Evolutionary conservation across 176 grass and related monocot species (phyloP).

Genomic region (Juncus effusus): DNA sequence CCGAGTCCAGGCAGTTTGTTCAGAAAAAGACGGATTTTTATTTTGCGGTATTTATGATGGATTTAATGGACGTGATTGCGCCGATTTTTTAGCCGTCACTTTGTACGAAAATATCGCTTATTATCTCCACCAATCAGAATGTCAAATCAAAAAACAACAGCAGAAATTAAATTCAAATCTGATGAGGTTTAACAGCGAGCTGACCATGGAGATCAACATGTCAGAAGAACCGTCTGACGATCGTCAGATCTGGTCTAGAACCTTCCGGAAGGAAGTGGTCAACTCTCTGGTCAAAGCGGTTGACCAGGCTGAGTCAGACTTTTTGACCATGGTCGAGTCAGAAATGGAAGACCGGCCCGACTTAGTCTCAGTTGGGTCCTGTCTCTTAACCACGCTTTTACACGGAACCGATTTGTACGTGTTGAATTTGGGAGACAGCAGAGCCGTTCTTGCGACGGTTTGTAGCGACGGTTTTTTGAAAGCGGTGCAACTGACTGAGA

Average conservation of each 20-base stretch:
- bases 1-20: constrained; percentile 98
- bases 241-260: constrained; percentile 34
- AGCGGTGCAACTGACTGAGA: constrained; percentile 80
- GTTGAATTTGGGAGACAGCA: constrained; percentile 96
- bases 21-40: constrained; percentile 93
- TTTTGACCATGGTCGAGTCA: constrained; percentile 73
- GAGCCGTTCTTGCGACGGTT: constrained; percentile 71
- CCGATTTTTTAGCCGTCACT: constrained; percentile 92
- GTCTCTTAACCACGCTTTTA: constrained; percentile 79
- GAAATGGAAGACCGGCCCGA: constrained; percentile 97
- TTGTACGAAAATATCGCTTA: constrained; percentile 90
- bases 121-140: constrained; percentile 72
- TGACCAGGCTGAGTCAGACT: constrained; percentile 93
- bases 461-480: constrained; percentile 28
- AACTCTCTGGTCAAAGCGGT: constrained; percentile 73
- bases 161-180: constrained; percentile 15
- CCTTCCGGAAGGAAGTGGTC: constrained; percentile 60
- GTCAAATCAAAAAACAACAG: constrained; percentile 59
- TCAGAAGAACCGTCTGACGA: constrained; percentile 41
- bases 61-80: constrained; percentile 96
- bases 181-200: constrained; percentile 45
- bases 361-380: constrained; percentile 93
- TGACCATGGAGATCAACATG: constrained; percentile 58
- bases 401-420: constrained; percentile 73
- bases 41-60: constrained; percentile 99